Evolutionary conservation across 1,139 yeast genomes (phyloP).

Genomic region (Hyphopichia burtonii): DNA sequence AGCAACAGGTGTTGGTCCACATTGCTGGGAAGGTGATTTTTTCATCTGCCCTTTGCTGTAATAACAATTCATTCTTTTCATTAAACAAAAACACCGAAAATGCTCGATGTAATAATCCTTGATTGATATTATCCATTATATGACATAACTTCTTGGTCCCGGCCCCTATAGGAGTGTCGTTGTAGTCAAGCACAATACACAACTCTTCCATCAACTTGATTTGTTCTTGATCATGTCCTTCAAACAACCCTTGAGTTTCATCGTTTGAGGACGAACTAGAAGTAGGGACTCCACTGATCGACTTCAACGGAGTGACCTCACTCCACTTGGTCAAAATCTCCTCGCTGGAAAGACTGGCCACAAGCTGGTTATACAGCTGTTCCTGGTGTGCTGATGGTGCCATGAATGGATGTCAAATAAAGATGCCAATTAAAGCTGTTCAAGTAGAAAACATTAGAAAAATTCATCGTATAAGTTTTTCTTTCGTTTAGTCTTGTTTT

Average conservation of each 20-base stretch:
- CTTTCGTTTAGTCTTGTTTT: background rate
- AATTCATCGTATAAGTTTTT: background rate
- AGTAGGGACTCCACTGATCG: conserved; percentile 47
- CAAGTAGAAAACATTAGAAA: no score
- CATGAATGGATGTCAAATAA: no score
- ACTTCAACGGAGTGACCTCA: conserved; percentile 56
- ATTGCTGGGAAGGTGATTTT: conserved; percentile 92
- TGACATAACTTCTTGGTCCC: conserved; percentile 94
- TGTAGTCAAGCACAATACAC: conserved; percentile 87
- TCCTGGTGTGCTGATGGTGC: conserved; percentile 2
- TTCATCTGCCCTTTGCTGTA: conserved; percentile 94
- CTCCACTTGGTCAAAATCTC: conserved; percentile 60
- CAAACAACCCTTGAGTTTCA: conserved; percentile 44
- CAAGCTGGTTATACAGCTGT: conserved; percentile 48
- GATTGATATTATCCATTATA: conserved; percentile 79
- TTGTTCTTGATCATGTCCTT: conserved; percentile 92
- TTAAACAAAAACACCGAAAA: conserved; percentile 91
- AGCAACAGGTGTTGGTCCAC: conserved; percentile 99
- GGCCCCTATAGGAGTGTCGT: conserved; percentile 86
- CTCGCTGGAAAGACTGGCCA: conserved; percentile 44
- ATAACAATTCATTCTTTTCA: conserved; percentile 67
- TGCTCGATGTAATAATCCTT: conserved; percentile 90
- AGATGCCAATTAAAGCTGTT: no score
- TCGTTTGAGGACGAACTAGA: conserved; percentile 30
- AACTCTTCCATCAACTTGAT: conserved; percentile 94